These are phyloP conservation scores for Amanita exitialis DNA, from an alignment of 768 basidiomycete species.

Conservation along the genomic window DNA sequence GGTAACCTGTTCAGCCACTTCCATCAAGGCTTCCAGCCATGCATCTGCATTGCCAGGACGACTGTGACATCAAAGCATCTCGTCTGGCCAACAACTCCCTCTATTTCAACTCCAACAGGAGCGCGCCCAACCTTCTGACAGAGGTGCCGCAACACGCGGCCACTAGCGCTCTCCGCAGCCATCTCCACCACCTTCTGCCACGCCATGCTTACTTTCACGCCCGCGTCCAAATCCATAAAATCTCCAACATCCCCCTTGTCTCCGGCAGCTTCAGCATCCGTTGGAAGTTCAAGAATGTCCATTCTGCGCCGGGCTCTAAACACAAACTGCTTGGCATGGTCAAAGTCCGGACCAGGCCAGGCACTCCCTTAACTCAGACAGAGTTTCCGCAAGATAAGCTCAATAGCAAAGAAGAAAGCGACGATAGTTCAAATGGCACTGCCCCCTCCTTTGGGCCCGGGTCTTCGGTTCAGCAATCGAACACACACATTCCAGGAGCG, in stretches of 20 bases:
- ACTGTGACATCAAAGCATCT: constrained; percentile 1
- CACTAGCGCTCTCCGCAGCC: constrained; percentile 37
- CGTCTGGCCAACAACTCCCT: neutral
- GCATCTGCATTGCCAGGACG: constrained; percentile 1
- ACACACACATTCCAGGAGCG: neutral
- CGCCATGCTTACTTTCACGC: constrained; percentile 60
- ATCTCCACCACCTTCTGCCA: constrained; percentile 51
- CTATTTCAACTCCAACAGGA: neutral
- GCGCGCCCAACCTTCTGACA: constrained; percentile 3
- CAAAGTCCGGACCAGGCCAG: constrained; percentile 9
- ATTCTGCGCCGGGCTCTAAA: constrained; percentile 23
- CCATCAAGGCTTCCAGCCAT: neutral
- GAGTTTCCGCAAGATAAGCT: neutral
- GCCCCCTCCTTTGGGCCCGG: constrained; percentile 6
- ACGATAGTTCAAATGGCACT: constrained; percentile 7
- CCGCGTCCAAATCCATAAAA: constrained; percentile 50
- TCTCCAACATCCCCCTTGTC: constrained; percentile 64
- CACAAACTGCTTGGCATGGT: constrained; percentile 21
- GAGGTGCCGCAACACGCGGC: neutral
- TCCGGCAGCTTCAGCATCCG: constrained; percentile 58
- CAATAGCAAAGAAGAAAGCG: constrained; percentile 9
- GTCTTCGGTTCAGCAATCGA: neutral
- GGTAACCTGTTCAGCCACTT: neutral
- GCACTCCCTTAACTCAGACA: neutral
- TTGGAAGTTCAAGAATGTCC: constrained; percentile 62